Percentiles rank a stretch among this genome's conserved stretches.
These are phyloP conservation scores for Sorghum bicolor DNA, from an alignment of 176 grass and related monocot species.

Conservation along the genomic window DNA sequence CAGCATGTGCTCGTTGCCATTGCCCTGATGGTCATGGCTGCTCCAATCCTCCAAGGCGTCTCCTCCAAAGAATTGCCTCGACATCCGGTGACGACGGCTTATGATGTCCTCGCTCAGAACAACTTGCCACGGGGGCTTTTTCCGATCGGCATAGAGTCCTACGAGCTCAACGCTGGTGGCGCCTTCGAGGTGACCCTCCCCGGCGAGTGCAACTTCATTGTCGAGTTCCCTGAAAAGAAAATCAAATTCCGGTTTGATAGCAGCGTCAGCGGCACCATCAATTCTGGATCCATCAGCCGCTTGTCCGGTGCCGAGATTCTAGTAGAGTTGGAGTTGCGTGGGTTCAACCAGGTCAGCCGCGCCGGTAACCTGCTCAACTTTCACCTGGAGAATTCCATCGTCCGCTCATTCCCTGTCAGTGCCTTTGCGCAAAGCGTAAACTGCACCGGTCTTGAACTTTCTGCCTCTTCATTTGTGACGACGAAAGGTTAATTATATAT, in stretches of 20 bases:
- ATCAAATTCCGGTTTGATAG: neutral
- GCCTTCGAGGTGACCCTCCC: neutral
- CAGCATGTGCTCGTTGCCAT: neutral
- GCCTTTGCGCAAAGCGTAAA: neutral
- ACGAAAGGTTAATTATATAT: neutral
- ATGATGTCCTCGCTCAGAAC: neutral
- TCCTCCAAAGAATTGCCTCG: neutral
- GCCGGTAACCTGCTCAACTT: neutral
- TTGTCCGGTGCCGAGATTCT: neutral
- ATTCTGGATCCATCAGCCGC: neutral
- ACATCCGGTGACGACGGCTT: neutral
- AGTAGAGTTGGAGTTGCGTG: neutral
- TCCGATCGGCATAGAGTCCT: neutral
- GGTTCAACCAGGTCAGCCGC: neutral
- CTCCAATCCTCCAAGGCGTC: neutral
- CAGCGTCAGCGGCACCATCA: neutral
- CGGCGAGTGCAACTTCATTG: neutral
- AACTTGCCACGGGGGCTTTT: neutral
- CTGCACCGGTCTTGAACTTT: neutral
- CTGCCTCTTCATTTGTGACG: neutral
- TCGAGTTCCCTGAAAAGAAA: neutral
- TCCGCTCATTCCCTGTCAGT: neutral
- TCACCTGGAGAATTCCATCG: neutral
- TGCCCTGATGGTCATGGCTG: neutral
- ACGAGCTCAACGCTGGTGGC: neutral